Evolutionary conservation across 352 stramenopile genomes (phyloP).

Genomic region (Aphanomyces invadans): DNA sequence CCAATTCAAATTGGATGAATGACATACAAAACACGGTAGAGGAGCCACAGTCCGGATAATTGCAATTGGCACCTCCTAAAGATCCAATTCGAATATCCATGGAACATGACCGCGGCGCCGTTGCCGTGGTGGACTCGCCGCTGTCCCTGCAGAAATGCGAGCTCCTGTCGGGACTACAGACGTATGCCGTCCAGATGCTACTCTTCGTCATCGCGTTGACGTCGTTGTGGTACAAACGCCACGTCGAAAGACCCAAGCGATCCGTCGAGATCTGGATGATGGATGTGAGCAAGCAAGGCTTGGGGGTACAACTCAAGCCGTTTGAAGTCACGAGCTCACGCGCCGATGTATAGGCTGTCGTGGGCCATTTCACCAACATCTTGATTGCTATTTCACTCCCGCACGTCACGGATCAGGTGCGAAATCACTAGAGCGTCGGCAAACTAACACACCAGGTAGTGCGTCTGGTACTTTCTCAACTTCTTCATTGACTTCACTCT

Average conservation of each 20-base stretch:
- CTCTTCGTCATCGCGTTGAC: slow-evolving; percentile 53
- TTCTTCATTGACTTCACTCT: slow-evolving; percentile 73
- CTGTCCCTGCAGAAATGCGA: slow-evolving; percentile 32
- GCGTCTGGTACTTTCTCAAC: slow-evolving; percentile 83
- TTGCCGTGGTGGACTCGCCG: not conserved
- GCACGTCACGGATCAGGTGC: slow-evolving; percentile 58
- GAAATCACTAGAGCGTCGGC: not conserved
- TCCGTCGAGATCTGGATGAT: slow-evolving; percentile 69
- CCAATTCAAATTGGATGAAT: too few relatives aligned
- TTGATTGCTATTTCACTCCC: slow-evolving; percentile 58
- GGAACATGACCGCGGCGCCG: not conserved
- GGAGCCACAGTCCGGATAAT: not conserved
- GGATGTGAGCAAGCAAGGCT: slow-evolving; percentile 79
- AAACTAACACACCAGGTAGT: slow-evolving; percentile 23
- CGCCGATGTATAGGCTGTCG: slow-evolving; percentile 32
- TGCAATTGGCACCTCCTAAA: not conserved
- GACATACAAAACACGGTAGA: not conserved
- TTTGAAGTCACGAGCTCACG: too few relatives aligned
- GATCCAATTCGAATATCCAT: slow-evolving; percentile 1
- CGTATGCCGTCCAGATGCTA: slow-evolving; percentile 63
- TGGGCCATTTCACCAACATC: slow-evolving; percentile 68
- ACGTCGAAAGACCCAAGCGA: slow-evolving; percentile 59
- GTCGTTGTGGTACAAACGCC: slow-evolving; percentile 79
- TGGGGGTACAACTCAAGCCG: slow-evolving; percentile 54
- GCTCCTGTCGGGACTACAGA: slow-evolving; percentile 57